Conservation (phyloP, 768 basidiomycete genomes). For the Termitomyces sp. region DNA sequence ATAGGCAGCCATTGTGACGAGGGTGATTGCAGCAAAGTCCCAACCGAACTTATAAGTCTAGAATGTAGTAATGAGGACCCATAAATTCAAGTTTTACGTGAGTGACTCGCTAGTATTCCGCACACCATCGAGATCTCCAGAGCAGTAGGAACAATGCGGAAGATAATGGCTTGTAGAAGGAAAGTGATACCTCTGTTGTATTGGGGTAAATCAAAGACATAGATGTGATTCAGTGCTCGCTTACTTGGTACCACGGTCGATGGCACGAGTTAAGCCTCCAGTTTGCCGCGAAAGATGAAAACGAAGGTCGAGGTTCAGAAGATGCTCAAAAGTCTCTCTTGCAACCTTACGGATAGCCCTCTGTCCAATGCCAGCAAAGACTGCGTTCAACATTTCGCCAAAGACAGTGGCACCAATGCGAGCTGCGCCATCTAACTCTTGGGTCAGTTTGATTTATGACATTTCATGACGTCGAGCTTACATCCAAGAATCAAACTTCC, state of each 20-base stretch:
- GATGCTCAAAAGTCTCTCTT: constrained; percentile 90
- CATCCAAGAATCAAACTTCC: constrained; percentile 91
- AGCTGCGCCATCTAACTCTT: constrained; percentile 74
- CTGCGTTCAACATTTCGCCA: constrained; percentile 88
- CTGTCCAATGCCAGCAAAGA: constrained; percentile 95
- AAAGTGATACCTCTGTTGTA: constrained; percentile 86
- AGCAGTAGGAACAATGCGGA: constrained; percentile 93
- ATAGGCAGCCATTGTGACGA: constrained; percentile 80
- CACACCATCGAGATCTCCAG: constrained; percentile 96
- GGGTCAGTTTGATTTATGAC: constrained; percentile 3
- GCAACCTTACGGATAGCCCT: constrained; percentile 92
- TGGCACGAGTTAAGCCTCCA: constrained; percentile 92
- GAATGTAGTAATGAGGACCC: background rate
- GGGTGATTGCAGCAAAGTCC: constrained; percentile 93
- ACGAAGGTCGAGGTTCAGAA: constrained; percentile 83
- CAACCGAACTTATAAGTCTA: constrained; percentile 97
- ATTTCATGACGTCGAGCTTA: constrained; percentile 34
- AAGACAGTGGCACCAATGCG: constrained; percentile 88
- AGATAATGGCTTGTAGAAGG: constrained; percentile 86
- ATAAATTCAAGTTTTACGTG: background rate
- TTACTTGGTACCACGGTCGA: constrained; percentile 96
- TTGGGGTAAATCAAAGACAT: background rate
- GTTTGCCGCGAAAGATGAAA: constrained; percentile 95
- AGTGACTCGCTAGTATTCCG: constrained; percentile 76
- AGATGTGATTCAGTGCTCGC: constrained; percentile 6